Evolutionary conservation across 805 yeast genomes (phyloP), one percentile per base, ranked within the genome.

Genomic region (Lachancea quebecensis): DNA sequence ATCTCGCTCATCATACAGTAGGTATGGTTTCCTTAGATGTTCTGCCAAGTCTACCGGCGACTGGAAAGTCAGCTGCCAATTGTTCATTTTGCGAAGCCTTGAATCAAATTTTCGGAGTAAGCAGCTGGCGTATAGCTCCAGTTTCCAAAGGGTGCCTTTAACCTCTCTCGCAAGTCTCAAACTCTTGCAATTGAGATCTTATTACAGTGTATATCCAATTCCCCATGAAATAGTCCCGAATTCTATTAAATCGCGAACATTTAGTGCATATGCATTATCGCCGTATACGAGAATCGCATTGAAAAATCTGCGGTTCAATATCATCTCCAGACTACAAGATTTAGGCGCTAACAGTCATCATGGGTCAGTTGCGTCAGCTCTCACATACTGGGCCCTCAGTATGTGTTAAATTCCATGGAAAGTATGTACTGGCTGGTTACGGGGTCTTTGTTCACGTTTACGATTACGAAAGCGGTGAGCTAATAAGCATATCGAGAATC

Each of bases 361-460:
- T 30, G 33, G 9, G 14, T 12, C 12, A 30, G 33, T 14, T 30
- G 14, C 12, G 14, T 8, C 33, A 53, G 21, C 18, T 60, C 4
- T 47, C 56, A 9, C 67, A 64, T 46, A 69, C 73, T 53, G 90
- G 95, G 1, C 93, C 96, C 0, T 78, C 85, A 0, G 78, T 93
- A 2, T 76, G 85, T 2, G 67, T 85, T 32, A 73, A 70, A 51
- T 73, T 75, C 50, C 53, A 60, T 9, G 45, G 46, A 14, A 65
- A 64, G 31, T 52, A 67, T 0, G 60, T 82, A 1, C 61, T 78
- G 5, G 81, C 78, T 2, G 96, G 91, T 0, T 77, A 79, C 50
- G 97, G 97, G 0, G 83, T 93, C 2, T 61, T 60, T 10, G 58
- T 89, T 44, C 74, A 77, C 52, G 64, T 79, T 1, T 82, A 77